phyloP scores from a whole-genome alignment of 164 flowering plant species.

The Berberis thunbergii region DNA sequence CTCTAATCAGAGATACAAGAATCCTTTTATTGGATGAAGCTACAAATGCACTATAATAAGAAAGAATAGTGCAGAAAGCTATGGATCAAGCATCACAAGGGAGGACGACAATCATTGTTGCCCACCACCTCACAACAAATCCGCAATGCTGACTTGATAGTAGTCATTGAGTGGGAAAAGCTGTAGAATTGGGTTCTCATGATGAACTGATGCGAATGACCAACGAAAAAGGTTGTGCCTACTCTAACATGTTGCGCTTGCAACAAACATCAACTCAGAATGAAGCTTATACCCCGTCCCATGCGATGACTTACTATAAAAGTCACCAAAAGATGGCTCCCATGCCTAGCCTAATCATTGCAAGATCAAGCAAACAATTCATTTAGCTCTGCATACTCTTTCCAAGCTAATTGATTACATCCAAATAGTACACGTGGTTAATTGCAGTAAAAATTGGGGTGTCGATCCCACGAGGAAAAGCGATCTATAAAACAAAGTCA shows the following conservation, averaged over 20 bases:
- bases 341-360: slow-evolving; percentile 3
- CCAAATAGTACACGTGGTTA: too few species aligned
- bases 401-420: not conserved
- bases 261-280: slow-evolving; percentile 18
- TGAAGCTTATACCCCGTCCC: slow-evolving; percentile 3
- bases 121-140: slow-evolving; percentile 21
- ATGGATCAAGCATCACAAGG: slow-evolving; percentile 15
- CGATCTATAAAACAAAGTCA: too few species aligned
- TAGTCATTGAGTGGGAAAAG: slow-evolving; percentile 15
- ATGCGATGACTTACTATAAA: not conserved
- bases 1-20: slow-evolving; percentile 18
- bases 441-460: too few species aligned
- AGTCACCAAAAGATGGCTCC: slow-evolving; percentile 1
- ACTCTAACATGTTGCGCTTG: slow-evolving; percentile 15
- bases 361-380: slow-evolving; percentile 9
- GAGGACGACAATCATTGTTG: slow-evolving; percentile 21
- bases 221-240: slow-evolving; percentile 10
- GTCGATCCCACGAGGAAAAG: too few species aligned
- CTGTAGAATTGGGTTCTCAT: slow-evolving; percentile 16
- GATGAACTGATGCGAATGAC: slow-evolving; percentile 9
- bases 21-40: slow-evolving; percentile 28
- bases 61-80: slow-evolving; percentile 19
- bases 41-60: slow-evolving; percentile 21
- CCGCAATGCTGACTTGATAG: slow-evolving; percentile 14
- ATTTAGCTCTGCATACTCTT: slow-evolving; percentile 16